phyloP scores from a whole-genome alignment of 352 stramenopile species.

The Phytophthora europaea region DNA sequence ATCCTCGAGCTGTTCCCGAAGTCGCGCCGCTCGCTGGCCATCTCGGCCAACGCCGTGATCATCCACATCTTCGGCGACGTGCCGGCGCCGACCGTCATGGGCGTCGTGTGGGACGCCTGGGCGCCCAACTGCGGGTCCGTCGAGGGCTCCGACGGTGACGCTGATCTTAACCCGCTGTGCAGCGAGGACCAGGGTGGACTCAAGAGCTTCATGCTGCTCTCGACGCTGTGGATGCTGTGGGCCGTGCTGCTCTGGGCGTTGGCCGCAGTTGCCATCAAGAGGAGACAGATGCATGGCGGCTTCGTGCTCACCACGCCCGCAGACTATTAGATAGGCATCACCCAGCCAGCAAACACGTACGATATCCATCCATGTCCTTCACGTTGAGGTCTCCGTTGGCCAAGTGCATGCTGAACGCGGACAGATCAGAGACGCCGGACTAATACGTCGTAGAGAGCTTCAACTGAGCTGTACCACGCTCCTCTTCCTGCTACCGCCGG shows the following conservation, averaged over 20 bases:
- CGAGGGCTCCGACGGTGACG: conserved; percentile 41
- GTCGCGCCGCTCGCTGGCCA: conserved; percentile 72
- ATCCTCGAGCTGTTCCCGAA: conserved; percentile 84
- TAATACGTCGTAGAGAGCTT: conserved; percentile 22
- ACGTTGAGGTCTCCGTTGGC: neutral
- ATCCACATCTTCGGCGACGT: conserved; percentile 92
- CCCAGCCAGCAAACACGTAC: neutral
- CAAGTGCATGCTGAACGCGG: conserved; percentile 13
- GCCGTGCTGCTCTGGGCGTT: conserved; percentile 58
- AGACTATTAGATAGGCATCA: conserved; percentile 1
- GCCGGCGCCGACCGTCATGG: conserved; percentile 87
- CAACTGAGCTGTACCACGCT: conserved; percentile 22
- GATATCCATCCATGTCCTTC: neutral
- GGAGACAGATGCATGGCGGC: conserved; percentile 20
- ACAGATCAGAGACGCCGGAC: conserved; percentile 7
- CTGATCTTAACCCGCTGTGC: conserved; percentile 54
- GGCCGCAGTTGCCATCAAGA: conserved; percentile 29
- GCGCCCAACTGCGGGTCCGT: conserved; percentile 73
- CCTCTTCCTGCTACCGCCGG: conserved; percentile 5
- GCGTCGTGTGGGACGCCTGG: conserved; percentile 84
- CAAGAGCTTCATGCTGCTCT: conserved; percentile 59
- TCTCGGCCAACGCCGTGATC: conserved; percentile 82
- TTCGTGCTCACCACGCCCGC: conserved; percentile 26
- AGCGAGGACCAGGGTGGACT: conserved; percentile 50
- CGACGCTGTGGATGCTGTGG: conserved; percentile 61